Percentiles rank a stretch among this genome's conserved stretches.
Evolutionary conservation across 306 rosid species (phyloP).

Genomic region (Quercus wislizeni): DNA sequence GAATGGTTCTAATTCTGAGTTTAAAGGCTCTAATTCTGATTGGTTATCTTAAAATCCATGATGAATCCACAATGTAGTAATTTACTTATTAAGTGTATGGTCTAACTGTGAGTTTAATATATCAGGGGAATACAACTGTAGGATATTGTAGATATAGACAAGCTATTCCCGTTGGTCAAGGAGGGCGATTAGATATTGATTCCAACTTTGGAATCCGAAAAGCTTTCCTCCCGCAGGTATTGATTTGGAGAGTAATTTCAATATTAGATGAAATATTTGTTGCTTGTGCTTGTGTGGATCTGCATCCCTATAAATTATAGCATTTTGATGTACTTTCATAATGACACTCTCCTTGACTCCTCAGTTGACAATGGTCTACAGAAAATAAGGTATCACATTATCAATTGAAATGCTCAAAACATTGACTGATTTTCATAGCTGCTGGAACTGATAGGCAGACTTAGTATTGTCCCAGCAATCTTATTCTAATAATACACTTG

Average conservation of each 20-base stretch:
- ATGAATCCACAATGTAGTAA: background rate
- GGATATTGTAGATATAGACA: slow-evolving; percentile 92
- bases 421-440: background rate
- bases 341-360: background rate
- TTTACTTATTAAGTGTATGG: background rate
- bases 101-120: slow-evolving; percentile 3
- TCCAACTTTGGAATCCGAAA: slow-evolving; percentile 71
- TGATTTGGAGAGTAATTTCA: slow-evolving; percentile 2
- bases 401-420: background rate
- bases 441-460: background rate
- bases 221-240: slow-evolving; percentile 92
- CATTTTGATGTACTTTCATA: background rate
- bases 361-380: background rate
- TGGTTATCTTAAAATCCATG: background rate
- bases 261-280: background rate
- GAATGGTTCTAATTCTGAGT: background rate
- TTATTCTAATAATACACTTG: background rate
- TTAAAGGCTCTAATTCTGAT: background rate
- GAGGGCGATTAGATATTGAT: slow-evolving; percentile 74
- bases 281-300: background rate
- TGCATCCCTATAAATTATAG: background rate
- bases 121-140: slow-evolving; percentile 69
- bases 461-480: background rate
- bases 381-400: background rate
- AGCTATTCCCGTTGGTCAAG: slow-evolving; percentile 65